phyloP scores from a whole-genome alignment of 208 protist species.

The Eutreptiella sp. region DNA sequence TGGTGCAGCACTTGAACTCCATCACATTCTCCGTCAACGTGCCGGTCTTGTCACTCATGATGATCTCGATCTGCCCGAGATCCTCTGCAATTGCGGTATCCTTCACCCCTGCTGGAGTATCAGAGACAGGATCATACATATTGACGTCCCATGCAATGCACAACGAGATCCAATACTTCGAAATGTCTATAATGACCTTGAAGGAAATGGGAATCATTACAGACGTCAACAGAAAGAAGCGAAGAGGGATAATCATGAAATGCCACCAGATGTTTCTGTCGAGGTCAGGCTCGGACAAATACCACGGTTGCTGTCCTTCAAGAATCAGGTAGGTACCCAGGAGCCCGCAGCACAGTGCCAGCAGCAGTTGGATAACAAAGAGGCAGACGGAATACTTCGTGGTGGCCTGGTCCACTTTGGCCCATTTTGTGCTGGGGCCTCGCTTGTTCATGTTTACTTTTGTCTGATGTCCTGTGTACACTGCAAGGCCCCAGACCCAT shows the following conservation, averaged over 20 bases:
- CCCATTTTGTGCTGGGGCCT: constrained; percentile 75
- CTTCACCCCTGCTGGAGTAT: constrained; percentile 47
- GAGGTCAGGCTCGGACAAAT: constrained; percentile 45
- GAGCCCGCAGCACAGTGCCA: constrained; percentile 64
- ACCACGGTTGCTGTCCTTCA: constrained; percentile 49
- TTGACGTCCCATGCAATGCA: constrained; percentile 78
- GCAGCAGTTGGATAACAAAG: constrained; percentile 72
- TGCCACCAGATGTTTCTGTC: constrained; percentile 28
- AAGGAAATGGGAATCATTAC: constrained; percentile 94
- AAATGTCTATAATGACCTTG: constrained; percentile 88
- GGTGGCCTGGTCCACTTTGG: constrained; percentile 76
- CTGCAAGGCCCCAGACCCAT: constrained; percentile 62
- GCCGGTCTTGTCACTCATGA: constrained; percentile 89
- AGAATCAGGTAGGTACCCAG: constrained; percentile 60
- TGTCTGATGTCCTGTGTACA: constrained; percentile 91
- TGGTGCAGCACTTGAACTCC: constrained; percentile 53
- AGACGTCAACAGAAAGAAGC: constrained; percentile 89
- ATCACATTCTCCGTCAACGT: constrained; percentile 91
- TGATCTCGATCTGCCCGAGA: constrained; percentile 83
- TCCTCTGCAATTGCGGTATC: constrained; percentile 85
- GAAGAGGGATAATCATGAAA: constrained; percentile 73
- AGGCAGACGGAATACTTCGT: constrained; percentile 71
- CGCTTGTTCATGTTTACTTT: constrained; percentile 87
- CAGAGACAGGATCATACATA: constrained; percentile 61
- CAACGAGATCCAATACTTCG: constrained; percentile 82